A percentile compares a stretch with the other conserved stretches of the same genome.
Conservation (phyloP, 805 yeast species). For the Spathaspora passalidarum region DNA sequence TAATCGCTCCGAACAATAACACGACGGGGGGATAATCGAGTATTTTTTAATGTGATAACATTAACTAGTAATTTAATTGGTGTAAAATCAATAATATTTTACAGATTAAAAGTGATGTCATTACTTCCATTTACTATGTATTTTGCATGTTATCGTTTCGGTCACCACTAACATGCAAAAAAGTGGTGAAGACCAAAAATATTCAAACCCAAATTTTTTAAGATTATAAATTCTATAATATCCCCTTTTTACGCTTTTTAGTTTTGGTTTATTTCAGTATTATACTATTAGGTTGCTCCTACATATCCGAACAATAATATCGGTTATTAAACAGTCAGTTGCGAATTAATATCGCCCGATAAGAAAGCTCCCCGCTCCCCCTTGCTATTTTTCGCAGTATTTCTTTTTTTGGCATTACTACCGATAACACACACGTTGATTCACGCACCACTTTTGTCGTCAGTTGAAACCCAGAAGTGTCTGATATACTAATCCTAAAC, state of each 20-base stretch:
- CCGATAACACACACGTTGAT: not conserved
- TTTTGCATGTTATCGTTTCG: not conserved
- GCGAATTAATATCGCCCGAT: too few species aligned
- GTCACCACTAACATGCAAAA: constrained; percentile 5
- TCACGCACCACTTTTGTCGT: not conserved
- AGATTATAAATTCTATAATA: not conserved
- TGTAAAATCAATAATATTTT: not conserved
- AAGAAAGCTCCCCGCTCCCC: not conserved
- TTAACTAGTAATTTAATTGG: not conserved
- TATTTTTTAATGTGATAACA: not conserved
- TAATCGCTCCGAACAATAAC: too few species aligned
- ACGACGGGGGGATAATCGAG: not conserved
- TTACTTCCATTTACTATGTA: not conserved
- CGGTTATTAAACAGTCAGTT: not conserved
- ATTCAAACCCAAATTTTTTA: not conserved
- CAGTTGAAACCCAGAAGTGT: not conserved
- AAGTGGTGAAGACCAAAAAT: not conserved
- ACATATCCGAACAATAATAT: not conserved
- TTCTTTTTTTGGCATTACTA: not conserved
- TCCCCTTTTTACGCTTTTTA: not conserved
- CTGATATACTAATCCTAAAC: not conserved
- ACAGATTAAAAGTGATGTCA: not conserved
- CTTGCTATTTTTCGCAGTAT: not conserved
- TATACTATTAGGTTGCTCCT: not conserved
- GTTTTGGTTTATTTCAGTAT: not conserved